Base-by-base conservation (phyloP, 176 grass and related monocot genomes). In the Triticum aestivum region DNA sequence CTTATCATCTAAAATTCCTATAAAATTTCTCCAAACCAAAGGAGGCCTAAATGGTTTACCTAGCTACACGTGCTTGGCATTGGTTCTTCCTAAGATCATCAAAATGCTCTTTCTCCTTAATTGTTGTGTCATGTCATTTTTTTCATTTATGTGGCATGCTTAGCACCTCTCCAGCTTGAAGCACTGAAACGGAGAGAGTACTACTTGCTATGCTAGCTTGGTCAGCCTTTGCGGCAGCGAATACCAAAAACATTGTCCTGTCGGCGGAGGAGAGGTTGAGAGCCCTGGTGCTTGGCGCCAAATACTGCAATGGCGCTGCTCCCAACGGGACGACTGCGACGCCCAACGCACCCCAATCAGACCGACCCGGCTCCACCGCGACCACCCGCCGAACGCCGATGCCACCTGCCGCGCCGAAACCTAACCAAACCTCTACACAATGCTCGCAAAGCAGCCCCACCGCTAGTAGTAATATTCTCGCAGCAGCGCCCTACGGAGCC, bases 381-480 rank as follows among this genome's bases (percentile, higher is more conserved):
- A 61, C 61, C 37, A 21, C 21, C 9, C 69, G 79, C 49, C 85
- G 85, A 79, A 63, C 20, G 14, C 5, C 62, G 89, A 91, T 85
- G 77, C 89, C 87, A 81, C 70, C 45, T 88, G 85, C 89, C 82
- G 62, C 77, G 18, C 51, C 18, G 27, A 37, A 84, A 62, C 21
- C 81, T 77, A 75, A 80, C 85, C 66, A 66, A 33, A 13, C 47
- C 47, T 54, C 71, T n/a, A 29, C 61, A 70, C 73, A 14, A 4
- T 5, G 79, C 72, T 90, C 78, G 88, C 35, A 82, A 78, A 90
- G 87, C 51, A 59, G 81, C 37, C 79, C 80, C 65, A 62, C 45
- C 38, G 20, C 51, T 47, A 35, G 9, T 47, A 35, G 9, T 56
- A 78, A 61, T 78, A 78, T 78, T 61, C 75, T 37, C 52, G 52